Evolutionary conservation across 805 yeast species (phyloP).

Genomic region (Saturnispora zaruensis): DNA sequence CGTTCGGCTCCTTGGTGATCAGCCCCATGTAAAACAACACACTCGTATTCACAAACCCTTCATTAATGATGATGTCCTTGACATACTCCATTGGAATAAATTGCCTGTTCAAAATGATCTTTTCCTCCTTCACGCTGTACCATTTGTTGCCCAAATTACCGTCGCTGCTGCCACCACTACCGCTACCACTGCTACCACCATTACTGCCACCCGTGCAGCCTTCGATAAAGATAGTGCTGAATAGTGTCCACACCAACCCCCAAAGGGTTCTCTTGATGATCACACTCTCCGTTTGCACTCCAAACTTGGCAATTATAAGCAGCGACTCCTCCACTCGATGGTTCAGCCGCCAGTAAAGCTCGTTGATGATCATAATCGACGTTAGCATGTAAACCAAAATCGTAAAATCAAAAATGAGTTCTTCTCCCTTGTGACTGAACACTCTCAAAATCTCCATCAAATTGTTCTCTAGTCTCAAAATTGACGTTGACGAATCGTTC

Average conservation of each 20-base stretch:
- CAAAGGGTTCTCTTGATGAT: slow-evolving; percentile 20
- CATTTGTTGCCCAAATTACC: neutral
- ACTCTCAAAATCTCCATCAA: neutral
- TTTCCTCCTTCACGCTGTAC: neutral
- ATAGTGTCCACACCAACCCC: slow-evolving; percentile 1
- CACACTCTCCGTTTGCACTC: slow-evolving; percentile 36
- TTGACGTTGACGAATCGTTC: neutral
- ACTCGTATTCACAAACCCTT: slow-evolving; percentile 62
- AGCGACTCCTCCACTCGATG: slow-evolving; percentile 36
- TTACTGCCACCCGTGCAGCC: neutral
- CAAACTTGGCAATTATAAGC: slow-evolving; percentile 39
- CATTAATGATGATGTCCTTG: slow-evolving; percentile 63
- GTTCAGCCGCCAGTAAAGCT: slow-evolving; percentile 21
- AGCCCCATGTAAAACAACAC: slow-evolving; percentile 59
- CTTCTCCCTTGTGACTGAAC: neutral
- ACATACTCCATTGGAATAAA: slow-evolving; percentile 53
- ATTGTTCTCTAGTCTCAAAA: neutral
- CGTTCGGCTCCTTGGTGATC: slow-evolving; percentile 34
- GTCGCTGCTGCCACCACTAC: neutral
- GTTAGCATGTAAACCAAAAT: neutral
- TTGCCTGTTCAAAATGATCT: slow-evolving; percentile 15
- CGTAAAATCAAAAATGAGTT: neutral
- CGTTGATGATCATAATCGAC: slow-evolving; percentile 14
- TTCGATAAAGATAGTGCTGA: neutral
- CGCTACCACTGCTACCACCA: neutral